A percentile compares a stretch with the other conserved stretches of the same genome.
These are phyloP conservation scores for Solanum clarkiae DNA, from an alignment of 257 asterid genomes.

Conservation along the genomic window DNA sequence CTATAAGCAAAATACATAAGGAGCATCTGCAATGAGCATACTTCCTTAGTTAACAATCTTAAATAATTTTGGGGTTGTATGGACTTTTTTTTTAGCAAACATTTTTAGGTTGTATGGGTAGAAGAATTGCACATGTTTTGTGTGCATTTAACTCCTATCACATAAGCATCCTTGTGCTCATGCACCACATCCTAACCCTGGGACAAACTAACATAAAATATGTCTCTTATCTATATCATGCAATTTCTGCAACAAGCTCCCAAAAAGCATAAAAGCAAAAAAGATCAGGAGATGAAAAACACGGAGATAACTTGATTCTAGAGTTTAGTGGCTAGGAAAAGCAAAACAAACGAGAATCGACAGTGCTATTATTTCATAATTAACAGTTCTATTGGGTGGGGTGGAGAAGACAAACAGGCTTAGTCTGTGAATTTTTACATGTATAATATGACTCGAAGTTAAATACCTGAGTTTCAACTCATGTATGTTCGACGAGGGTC, in stretches of 20 bases:
- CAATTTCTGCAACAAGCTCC: background rate
- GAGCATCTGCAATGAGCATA: too few relatives aligned
- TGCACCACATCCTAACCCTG: background rate
- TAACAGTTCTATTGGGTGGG: slow-evolving; percentile 28
- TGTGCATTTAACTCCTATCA: background rate
- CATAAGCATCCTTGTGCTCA: background rate
- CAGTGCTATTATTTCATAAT: too few relatives aligned
- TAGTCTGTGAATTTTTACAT: background rate
- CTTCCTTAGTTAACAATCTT: background rate
- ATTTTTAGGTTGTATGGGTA: background rate
- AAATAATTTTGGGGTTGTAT: background rate
- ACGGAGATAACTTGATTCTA: background rate
- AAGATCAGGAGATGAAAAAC: background rate
- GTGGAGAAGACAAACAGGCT: background rate
- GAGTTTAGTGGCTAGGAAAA: background rate
- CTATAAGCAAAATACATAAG: too few relatives aligned
- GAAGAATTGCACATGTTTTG: background rate
- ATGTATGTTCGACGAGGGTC: slow-evolving; percentile 88
- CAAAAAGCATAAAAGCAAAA: background rate
- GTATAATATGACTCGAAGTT: background rate
- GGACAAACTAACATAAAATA: background rate
- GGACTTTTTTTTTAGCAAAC: background rate
- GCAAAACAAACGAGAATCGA: background rate
- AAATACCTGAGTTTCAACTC: slow-evolving; percentile 90
- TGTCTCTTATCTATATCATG: background rate